These are phyloP conservation scores for Eutrema heterophyllum DNA, from an alignment of 345 rosid species.

Conservation along the genomic window DNA sequence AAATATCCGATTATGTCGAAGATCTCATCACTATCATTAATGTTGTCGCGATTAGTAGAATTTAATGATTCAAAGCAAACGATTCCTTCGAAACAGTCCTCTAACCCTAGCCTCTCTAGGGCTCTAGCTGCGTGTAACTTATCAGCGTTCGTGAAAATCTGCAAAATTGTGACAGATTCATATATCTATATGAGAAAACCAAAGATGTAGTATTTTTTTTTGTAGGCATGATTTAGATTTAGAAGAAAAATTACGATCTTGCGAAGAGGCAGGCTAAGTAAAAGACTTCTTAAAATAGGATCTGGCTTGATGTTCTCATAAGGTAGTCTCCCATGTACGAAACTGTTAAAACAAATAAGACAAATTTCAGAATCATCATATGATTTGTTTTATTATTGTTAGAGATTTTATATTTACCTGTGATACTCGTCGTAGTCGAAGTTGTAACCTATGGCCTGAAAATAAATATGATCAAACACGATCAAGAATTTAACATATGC, in stretches of 20 bases:
- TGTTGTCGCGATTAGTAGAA: slow-evolving; percentile 27
- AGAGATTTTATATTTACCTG: slow-evolving; percentile 32
- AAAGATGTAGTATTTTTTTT: not conserved
- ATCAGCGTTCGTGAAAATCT: slow-evolving; percentile 88
- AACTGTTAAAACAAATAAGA: slow-evolving; percentile 22
- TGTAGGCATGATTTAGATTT: not conserved
- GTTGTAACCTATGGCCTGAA: slow-evolving; percentile 53
- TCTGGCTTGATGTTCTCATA: slow-evolving; percentile 74
- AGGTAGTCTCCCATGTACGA: slow-evolving; percentile 73
- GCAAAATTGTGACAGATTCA: not conserved
- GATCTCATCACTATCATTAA: slow-evolving; percentile 24
- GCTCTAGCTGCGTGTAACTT: slow-evolving; percentile 57
- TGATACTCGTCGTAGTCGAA: slow-evolving; percentile 81
- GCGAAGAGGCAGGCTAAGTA: slow-evolving; percentile 57
- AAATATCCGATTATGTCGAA: slow-evolving; percentile 62
- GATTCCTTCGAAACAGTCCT: slow-evolving; percentile 78
- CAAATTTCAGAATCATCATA: not conserved
- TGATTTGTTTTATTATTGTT: not conserved
- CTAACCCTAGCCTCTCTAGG: slow-evolving; percentile 62
- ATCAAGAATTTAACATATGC: not conserved
- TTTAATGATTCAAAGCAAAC: slow-evolving; percentile 78
- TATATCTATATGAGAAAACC: not conserved
- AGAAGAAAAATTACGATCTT: slow-evolving; percentile 45
- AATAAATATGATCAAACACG: not conserved
- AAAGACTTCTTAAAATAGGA: slow-evolving; percentile 61